A percentile compares a stretch with the other conserved stretches of the same genome.
phyloP scores from a whole-genome alignment of 148 eudicot species.

The Dianthus caryophyllus region DNA sequence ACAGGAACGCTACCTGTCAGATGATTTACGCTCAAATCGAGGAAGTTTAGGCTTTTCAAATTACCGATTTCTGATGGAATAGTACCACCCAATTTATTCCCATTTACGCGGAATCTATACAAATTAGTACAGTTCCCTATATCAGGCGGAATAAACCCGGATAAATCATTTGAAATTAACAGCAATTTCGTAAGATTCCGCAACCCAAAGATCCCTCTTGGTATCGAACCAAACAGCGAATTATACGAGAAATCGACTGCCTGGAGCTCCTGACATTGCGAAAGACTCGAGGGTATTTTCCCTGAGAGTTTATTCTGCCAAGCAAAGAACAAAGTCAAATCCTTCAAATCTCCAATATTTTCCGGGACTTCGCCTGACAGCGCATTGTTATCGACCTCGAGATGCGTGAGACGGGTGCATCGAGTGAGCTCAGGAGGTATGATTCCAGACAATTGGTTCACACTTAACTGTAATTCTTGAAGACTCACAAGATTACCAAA shows the following conservation, averaged over 20 bases:
- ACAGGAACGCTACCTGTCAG: slow-evolving; percentile 64
- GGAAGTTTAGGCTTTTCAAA: slow-evolving; percentile 60
- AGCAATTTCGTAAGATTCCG: slow-evolving; percentile 70
- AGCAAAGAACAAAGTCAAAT: slow-evolving; percentile 72
- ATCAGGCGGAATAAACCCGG: slow-evolving; percentile 81
- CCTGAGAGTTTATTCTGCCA: slow-evolving; percentile 93
- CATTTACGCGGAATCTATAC: slow-evolving; percentile 71
- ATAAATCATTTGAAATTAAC: slow-evolving; percentile 64
- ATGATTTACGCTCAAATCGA: slow-evolving; percentile 68
- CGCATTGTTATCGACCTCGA: slow-evolving; percentile 79
- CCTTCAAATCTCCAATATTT: slow-evolving; percentile 55
- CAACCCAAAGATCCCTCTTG: slow-evolving; percentile 51
- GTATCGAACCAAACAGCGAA: slow-evolving; percentile 59
- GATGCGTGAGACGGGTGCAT: slow-evolving; percentile 62
- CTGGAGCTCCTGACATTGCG: slow-evolving; percentile 62
- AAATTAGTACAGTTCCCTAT: slow-evolving; percentile 76
- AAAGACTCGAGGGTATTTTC: slow-evolving; percentile 55
- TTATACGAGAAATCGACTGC: slow-evolving; percentile 93
- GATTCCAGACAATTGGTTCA: slow-evolving; percentile 64
- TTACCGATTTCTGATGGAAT: slow-evolving; percentile 84
- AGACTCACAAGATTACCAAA: slow-evolving; percentile 49
- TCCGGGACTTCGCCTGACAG: slow-evolving; percentile 74
- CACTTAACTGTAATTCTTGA: slow-evolving; percentile 72
- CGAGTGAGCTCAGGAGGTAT: slow-evolving; percentile 67
- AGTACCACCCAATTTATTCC: slow-evolving; percentile 65